Evolutionary conservation across 1,139 yeast genomes (phyloP), one percentile per base, ranked within the genome.

Genomic region (Komagataea norvegica): DNA sequence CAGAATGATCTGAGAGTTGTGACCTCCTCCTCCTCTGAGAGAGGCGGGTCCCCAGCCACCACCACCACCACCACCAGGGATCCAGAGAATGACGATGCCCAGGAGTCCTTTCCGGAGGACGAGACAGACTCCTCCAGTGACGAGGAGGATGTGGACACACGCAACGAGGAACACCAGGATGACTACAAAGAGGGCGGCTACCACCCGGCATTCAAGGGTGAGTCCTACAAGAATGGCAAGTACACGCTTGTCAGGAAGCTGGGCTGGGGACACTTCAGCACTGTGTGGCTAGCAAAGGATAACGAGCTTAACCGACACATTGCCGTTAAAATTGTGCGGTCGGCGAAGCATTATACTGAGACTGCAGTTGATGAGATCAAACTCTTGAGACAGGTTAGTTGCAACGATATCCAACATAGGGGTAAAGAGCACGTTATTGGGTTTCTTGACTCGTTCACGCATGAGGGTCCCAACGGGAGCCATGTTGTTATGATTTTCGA

Each of bases 261-360:
- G 10, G 91, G 91, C 1, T 80, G 89, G 88, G 91, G 91, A 18
- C 88, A 82, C 56, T 82, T 82, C 51, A 78, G 86, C 25, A 81
- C 89, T 1, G 91, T 82, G 18, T 82, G 89, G 91, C 61, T 82
- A 22, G 87, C 87, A 4, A 70, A 67, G 47, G 86, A 79, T 51
- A 60, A 65, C 31, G 71, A 67, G 35, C 46, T 47, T 17, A 68
- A 72, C 42, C 64, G 68, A 15, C 85, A 79, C 53, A 91, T 83
- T 23, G 91, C 91, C 14, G 70, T 83, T 65, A 83, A 83, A 56
- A 79, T 83, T 47, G 91, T 83, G 20, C 70, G 87, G 47, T 75
- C 84, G 44, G 83, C 85, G 31, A 72, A 72, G 44, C 82, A 79
- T 49, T 83, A 81, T 55, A 71, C 79, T 4, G 88, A 79, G 51